Conservation (phyloP, 768 basidiomycete species). For the Boletus subparvulus region DNA sequence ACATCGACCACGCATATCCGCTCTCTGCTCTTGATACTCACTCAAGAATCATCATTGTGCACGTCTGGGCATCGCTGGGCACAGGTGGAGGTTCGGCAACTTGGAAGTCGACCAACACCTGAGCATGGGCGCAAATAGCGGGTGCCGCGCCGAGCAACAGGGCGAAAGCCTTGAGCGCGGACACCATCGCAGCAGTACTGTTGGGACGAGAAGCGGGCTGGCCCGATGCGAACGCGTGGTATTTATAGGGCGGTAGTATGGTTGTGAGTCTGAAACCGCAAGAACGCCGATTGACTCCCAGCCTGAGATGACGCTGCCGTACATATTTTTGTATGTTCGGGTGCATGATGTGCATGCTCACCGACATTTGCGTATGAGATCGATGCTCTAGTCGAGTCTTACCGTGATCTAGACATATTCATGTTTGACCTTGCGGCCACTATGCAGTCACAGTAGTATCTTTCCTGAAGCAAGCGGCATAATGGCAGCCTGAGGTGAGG, state of each 20-base stretch:
- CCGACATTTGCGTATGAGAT: no score
- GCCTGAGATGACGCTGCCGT: background rate
- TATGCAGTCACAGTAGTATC: no score
- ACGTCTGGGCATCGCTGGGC: conserved; percentile 58
- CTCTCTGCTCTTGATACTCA: conserved; percentile 30
- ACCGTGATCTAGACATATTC: no score
- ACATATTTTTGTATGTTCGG: background rate
- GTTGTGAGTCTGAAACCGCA: no score
- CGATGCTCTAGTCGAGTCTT: no score
- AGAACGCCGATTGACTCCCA: background rate
- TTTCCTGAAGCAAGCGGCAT: no score
- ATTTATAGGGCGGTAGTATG: background rate
- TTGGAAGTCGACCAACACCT: conserved; percentile 59
- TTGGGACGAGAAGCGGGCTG: conserved; percentile 1
- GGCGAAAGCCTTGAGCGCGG: conserved; percentile 8
- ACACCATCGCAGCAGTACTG: conserved; percentile 21
- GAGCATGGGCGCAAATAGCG: conserved; percentile 17
- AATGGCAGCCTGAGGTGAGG: no score
- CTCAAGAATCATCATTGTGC: conserved; percentile 65
- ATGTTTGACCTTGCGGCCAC: no score
- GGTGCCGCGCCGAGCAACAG: conserved; percentile 13
- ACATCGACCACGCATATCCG: background rate
- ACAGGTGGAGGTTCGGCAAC: conserved; percentile 71
- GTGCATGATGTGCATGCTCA: no score
- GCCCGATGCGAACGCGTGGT: background rate